Evolutionary conservation across 2,329 filamentous ascomycete genomes (phyloP).

Genomic region (Cercospora brassicicola): DNA sequence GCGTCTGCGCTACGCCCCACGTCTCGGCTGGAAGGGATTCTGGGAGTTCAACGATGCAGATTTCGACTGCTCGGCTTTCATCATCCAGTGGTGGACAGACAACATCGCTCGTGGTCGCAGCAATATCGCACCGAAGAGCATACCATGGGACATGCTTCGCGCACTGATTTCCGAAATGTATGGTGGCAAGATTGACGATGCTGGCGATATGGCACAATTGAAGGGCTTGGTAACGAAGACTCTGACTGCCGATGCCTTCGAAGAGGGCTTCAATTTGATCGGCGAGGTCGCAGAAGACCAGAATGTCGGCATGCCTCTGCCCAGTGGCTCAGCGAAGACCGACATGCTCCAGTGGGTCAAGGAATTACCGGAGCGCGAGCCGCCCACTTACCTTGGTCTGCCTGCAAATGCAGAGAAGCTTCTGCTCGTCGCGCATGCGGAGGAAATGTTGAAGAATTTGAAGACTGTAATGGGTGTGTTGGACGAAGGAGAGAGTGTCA

Average conservation of each 20-base stretch:
- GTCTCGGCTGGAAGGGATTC: conserved; percentile 94
- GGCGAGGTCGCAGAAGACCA: conserved; percentile 54
- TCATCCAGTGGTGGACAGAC: conserved; percentile 94
- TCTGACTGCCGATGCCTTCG: conserved; percentile 85
- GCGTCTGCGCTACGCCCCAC: conserved; percentile 88
- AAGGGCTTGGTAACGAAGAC: conserved; percentile 71
- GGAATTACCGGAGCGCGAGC: conserved; percentile 87
- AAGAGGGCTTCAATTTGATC: conserved; percentile 87
- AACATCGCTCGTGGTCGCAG: conserved; percentile 77
- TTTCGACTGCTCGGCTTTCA: conserved; percentile 95
- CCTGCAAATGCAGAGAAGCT: conserved; percentile 97
- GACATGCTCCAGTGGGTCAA: conserved; percentile 94
- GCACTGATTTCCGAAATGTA: conserved; percentile 92
- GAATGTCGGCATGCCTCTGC: conserved; percentile 64
- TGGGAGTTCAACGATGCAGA: conserved; percentile 99
- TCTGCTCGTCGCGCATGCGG: conserved; percentile 81
- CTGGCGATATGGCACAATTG: conserved; percentile 76
- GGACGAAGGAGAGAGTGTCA: conserved; percentile 90
- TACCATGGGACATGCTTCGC: conserved; percentile 95
- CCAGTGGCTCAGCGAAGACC: conserved; percentile 74
- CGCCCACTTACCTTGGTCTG: conserved; percentile 88
- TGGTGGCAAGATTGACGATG: conserved; percentile 94
- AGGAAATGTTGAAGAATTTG: conserved; percentile 79
- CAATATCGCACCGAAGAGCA: conserved; percentile 88
- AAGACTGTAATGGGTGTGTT: conserved; percentile 81